Base-by-base conservation (phyloP, 306 rosid genomes). In the Dicorynia guianensis region DNA sequence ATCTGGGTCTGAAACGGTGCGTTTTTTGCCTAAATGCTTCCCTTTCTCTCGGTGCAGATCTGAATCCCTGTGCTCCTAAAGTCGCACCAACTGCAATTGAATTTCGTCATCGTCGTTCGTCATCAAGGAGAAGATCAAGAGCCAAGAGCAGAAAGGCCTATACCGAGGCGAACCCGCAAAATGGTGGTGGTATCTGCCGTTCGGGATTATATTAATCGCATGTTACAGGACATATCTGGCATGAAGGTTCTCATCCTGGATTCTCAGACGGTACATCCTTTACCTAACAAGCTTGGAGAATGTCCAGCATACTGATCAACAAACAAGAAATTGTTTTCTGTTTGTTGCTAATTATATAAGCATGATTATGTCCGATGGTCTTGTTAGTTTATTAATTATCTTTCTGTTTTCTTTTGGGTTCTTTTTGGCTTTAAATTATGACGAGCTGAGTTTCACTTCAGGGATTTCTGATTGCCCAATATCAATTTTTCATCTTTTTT, bases 231-330 rank as follows among this genome's bases (percentile, higher is more conserved):
- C 87, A 95, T 95, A 78, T 95, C 97, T 52, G 97, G 99, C 87
- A 95, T 95, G 99, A 95, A 95, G 75, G 99, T 92, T 75, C 97
- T 95, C 79, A 80, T 95, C 76, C 96, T 95, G 34, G 99, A 95
- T 90, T 90, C 96, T 74, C 89, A 92, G 65, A 95, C 99, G 92
- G 97, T 95, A 85, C 61, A 38, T 35, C 56, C 30, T 25, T 25
- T 25, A 25, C 30, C 2, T 57, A 5, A 54, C 44, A 67, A 53
- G 71, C 77, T 60, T 63, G 33, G 58, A 50, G 72, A 81, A 20
- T 74, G 64, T 54, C 30, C 5, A 9, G 15, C 48, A 66, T 59
- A 60, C 61, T 19, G 15, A 79, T 75, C 71, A 38, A 50, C 50
- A 50, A 14, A 38, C 15, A 12, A 25, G 52, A 5, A 47, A 34